Conservation (phyloP, 495 filamentous ascomycete genomes). For the Hypoxylon fragiforme region DNA sequence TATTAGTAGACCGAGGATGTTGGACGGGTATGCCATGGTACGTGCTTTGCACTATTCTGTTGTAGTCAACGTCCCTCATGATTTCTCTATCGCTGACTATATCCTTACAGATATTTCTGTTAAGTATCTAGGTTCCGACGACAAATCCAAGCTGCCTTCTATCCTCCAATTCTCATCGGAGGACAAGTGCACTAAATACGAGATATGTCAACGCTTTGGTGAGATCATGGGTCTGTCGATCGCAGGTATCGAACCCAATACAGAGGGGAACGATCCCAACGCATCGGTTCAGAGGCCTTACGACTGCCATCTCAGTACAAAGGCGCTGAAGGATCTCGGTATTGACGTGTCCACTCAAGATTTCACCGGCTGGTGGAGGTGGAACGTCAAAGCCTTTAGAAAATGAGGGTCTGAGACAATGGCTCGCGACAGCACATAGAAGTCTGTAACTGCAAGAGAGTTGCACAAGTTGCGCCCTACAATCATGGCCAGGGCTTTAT, state of each 20-base stretch:
- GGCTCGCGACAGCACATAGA: conserved; percentile 1
- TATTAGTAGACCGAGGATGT: conserved; percentile 73
- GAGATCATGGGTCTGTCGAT: conserved; percentile 79
- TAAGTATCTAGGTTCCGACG: conserved; percentile 60
- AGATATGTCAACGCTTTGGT: conserved; percentile 80
- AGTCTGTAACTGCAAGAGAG: conserved; percentile 20
- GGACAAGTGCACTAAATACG: conserved; percentile 86
- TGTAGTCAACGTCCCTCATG: neutral
- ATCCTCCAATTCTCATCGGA: conserved; percentile 89
- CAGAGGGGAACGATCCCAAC: conserved; percentile 75
- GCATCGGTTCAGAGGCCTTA: conserved; percentile 79
- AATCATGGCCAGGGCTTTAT: conserved; percentile 12
- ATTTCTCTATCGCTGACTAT: neutral
- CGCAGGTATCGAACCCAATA: conserved; percentile 69
- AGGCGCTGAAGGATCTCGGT: conserved; percentile 71
- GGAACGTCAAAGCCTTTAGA: conserved; percentile 53
- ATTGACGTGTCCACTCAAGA: conserved; percentile 76
- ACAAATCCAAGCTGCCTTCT: conserved; percentile 58
- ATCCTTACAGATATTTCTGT: conserved; percentile 58
- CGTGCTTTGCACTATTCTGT: conserved; percentile 9
- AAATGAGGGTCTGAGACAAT: conserved; percentile 39
- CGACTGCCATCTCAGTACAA: conserved; percentile 85
- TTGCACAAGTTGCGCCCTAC: neutral
- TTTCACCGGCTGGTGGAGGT: conserved; percentile 81
- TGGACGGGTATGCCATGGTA: conserved; percentile 69